A percentile compares a stretch with the other conserved stretches of the same genome.
phyloP scores from a whole-genome alignment of 148 eudicot genomes.

The Limonium bicolor region DNA sequence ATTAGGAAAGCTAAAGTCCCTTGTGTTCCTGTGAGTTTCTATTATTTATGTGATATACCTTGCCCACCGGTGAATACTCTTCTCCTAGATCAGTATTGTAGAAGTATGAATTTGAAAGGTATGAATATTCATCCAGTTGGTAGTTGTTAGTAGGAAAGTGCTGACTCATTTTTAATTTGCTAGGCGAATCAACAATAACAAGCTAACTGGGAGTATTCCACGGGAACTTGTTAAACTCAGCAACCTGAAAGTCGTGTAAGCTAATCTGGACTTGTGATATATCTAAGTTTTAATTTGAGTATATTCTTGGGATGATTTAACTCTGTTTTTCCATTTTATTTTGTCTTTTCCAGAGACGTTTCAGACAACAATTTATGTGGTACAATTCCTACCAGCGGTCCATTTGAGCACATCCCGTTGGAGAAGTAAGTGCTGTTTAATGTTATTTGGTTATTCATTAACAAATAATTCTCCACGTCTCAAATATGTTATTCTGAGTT shows the following conservation, averaged over 20 bases:
- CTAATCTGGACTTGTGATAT: conserved; percentile 4
- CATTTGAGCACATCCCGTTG: conserved; percentile 76
- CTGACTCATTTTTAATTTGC: conserved; percentile 3
- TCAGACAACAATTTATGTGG: conserved; percentile 81
- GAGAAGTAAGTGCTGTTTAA: conserved; percentile 61
- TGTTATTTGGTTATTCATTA: neutral
- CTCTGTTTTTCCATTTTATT: neutral
- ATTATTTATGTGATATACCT: too few species aligned
- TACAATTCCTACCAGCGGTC: conserved; percentile 75
- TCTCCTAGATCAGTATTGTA: neutral
- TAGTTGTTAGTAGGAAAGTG: conserved; percentile 6
- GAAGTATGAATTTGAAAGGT: too few species aligned
- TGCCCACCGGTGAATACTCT: neutral
- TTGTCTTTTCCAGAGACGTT: conserved; percentile 47
- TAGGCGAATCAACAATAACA: conserved; percentile 84
- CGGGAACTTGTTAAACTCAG: conserved; percentile 41
- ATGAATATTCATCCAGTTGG: neutral
- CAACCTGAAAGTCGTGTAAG: conserved; percentile 92
- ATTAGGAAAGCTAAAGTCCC: conserved; percentile 48
- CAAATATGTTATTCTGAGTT: too few species aligned
- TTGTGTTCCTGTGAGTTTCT: conserved; percentile 79
- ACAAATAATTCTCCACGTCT: too few species aligned
- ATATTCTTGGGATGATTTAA: neutral
- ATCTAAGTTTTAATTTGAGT: neutral
- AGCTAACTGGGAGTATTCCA: conserved; percentile 62